phyloP scores from a whole-genome alignment of 306 rosid species.

The Trifolium dubium region DNA sequence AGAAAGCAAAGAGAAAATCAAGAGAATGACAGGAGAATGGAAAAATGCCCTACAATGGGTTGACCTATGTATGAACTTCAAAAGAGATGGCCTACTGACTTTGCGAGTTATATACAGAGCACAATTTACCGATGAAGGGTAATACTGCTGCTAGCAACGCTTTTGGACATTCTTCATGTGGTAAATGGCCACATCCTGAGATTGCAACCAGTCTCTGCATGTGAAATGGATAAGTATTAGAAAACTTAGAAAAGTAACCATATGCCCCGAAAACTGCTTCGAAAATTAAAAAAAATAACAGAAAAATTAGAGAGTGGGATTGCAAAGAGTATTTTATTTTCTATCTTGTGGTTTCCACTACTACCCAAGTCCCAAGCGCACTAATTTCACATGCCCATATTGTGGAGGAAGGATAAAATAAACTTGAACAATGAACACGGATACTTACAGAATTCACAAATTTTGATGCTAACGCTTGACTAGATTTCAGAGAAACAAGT shows the following conservation, averaged over 20 bases:
- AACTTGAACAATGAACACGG: not conserved
- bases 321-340: not conserved
- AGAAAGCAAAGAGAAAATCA: constrained; percentile 34
- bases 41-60: constrained; percentile 38
- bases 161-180: constrained; percentile 98
- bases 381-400: constrained; percentile 21
- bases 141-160: constrained; percentile 83
- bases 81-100: constrained; percentile 55
- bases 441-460: constrained; percentile 85
- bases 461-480: constrained; percentile 86
- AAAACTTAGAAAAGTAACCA: constrained; percentile 6
- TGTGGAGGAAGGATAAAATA: constrained; percentile 5
- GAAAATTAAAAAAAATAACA: constrained; percentile 10
- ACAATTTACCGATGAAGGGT: constrained; percentile 74
- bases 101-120: constrained; percentile 53
- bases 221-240: constrained; percentile 18
- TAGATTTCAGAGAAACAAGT: constrained; percentile 75
- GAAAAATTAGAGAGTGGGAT: not conserved
- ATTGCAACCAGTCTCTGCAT: constrained; percentile 89
- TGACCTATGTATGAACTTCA: constrained; percentile 46
- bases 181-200: constrained; percentile 99
- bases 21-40: not conserved
- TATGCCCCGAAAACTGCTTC: not conserved
- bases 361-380: not conserved
- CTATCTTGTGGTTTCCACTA: not conserved